phyloP scores from a whole-genome alignment of 2,329 filamentous ascomycete genomes.

The Talaromyces sp. region DNA sequence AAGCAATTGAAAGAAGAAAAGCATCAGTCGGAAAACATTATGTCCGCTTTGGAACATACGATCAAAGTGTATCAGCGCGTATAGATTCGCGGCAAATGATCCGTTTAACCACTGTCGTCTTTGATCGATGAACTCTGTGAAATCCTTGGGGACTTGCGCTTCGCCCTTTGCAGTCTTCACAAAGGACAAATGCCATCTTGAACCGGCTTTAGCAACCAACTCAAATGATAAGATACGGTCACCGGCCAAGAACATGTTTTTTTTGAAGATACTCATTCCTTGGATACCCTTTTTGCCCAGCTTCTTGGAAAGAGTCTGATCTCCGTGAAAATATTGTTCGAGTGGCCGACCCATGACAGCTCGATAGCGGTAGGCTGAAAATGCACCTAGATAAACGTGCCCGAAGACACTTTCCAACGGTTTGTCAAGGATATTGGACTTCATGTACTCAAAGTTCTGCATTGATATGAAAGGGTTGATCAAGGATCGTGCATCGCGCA shows the following conservation, averaged over 20 bases:
- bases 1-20: slow-evolving; percentile 10
- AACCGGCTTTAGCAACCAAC: slow-evolving; percentile 13
- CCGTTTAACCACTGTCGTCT: slow-evolving; percentile 14
- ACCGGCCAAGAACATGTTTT: slow-evolving; percentile 18
- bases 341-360: slow-evolving; percentile 14
- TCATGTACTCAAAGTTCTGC: slow-evolving; percentile 15
- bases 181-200: slow-evolving; percentile 14
- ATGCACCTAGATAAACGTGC: slow-evolving; percentile 12
- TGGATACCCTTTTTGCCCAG: slow-evolving; percentile 17
- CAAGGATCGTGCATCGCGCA: slow-evolving; percentile 6
- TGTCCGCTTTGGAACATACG: slow-evolving; percentile 13
- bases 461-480: slow-evolving; percentile 12
- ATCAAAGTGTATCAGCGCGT: slow-evolving; percentile 12
- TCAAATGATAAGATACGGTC: slow-evolving; percentile 16
- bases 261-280: slow-evolving; percentile 19
- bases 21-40: slow-evolving; percentile 5
- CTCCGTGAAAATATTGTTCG: slow-evolving; percentile 16
- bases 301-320: slow-evolving; percentile 11
- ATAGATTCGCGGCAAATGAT: slow-evolving; percentile 13
- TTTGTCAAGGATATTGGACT: slow-evolving; percentile 13
- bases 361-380: slow-evolving; percentile 15
- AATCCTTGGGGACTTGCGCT: slow-evolving; percentile 10
- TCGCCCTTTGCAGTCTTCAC: slow-evolving; percentile 12
- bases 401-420: slow-evolving; percentile 15
- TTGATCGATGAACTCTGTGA: slow-evolving; percentile 8